phyloP scores from a whole-genome alignment of 768 basidiomycete genomes.

The Podaxis sp. region DNA sequence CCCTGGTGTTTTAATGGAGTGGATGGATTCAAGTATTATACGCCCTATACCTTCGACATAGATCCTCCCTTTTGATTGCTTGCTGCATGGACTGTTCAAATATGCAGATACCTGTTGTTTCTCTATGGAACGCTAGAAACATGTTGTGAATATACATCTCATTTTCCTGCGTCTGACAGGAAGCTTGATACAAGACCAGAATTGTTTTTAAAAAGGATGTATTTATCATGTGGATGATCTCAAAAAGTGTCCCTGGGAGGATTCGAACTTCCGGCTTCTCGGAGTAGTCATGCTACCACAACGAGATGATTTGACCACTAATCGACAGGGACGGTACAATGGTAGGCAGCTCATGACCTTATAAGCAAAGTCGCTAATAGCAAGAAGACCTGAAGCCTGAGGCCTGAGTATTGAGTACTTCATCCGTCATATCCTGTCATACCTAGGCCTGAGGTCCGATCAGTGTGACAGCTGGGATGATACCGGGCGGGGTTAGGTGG shows the following conservation, averaged over 20 bases:
- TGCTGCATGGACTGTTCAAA: conserved; percentile 1
- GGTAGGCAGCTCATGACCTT: neutral
- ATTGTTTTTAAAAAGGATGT: neutral
- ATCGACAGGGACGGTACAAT: conserved; percentile 21
- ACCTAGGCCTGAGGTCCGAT: too few relatives aligned
- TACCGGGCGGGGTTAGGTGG: too few relatives aligned
- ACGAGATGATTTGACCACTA: conserved; percentile 26
- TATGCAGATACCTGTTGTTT: neutral
- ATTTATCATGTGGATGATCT: too few relatives aligned
- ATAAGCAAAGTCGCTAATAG: neutral
- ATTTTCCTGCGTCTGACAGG: too few relatives aligned
- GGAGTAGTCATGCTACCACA: conserved; percentile 18
- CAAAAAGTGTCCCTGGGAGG: conserved; percentile 22
- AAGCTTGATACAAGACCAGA: too few relatives aligned
- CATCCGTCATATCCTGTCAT: too few relatives aligned
- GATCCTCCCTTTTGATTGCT: conserved; percentile 3
- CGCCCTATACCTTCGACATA: conserved; percentile 3
- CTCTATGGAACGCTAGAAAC: too few relatives aligned
- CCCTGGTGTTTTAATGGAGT: neutral
- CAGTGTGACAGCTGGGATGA: too few relatives aligned
- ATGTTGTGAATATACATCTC: too few relatives aligned
- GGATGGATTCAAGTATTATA: conserved; percentile 1
- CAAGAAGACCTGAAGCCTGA: too few relatives aligned
- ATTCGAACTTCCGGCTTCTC: conserved; percentile 25
- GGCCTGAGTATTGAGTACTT: too few relatives aligned